phyloP scores from a whole-genome alignment of 768 basidiomycete species.

The Stropharia rugosoannulata region DNA sequence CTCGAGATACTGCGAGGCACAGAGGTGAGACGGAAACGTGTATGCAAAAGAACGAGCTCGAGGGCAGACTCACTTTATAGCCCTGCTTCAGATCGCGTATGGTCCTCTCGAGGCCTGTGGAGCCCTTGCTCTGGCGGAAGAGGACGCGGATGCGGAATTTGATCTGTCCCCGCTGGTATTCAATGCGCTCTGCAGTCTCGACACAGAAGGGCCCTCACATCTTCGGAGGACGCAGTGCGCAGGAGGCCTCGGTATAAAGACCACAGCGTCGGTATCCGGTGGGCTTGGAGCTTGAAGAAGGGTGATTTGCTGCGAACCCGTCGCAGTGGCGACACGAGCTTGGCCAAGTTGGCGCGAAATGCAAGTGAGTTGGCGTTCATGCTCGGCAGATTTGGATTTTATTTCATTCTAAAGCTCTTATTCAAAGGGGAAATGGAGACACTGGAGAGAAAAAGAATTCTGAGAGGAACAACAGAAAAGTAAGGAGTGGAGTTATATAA shows the following conservation, averaged over 20 bases:
- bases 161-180: conserved; percentile 40
- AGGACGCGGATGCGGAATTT: conserved; percentile 51
- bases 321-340: conserved; percentile 53
- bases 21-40: background rate
- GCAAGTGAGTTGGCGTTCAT: conserved; percentile 31
- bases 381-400: conserved; percentile 12
- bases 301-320: conserved; percentile 61
- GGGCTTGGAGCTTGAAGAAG: conserved; percentile 68
- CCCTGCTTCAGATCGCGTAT: conserved; percentile 45
- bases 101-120: conserved; percentile 55
- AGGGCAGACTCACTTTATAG: conserved; percentile 47
- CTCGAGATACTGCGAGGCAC: conserved; percentile 53
- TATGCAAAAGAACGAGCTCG: background rate
- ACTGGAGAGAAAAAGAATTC: background rate
- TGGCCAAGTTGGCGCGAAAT: conserved; percentile 53
- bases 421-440: too few relatives aligned
- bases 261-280: conserved; percentile 79
- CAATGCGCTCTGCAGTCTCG: background rate
- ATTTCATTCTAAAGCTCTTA: too few relatives aligned
- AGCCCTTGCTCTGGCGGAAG: conserved; percentile 50
- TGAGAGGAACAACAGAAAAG: background rate
- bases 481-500: too few relatives aligned
- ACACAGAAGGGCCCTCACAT: conserved; percentile 33
- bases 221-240: conserved; percentile 48
- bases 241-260: conserved; percentile 71